Evolutionary conservation across 306 rosid genomes (phyloP).

Genomic region (Inga leiocalycina): DNA sequence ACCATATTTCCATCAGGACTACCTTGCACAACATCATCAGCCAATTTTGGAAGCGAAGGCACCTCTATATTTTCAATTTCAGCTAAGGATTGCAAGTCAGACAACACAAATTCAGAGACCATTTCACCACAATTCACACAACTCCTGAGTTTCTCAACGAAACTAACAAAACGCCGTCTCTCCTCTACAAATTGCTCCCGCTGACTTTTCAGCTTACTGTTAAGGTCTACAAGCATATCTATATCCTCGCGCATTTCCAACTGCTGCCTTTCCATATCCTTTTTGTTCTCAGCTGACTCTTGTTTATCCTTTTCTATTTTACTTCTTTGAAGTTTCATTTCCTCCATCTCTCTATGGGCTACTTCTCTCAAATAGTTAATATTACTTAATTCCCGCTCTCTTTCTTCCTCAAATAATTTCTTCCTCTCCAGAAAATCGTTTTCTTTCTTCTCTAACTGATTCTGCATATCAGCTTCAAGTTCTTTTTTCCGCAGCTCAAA

Average conservation of each 20-base stretch:
- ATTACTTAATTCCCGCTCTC: conserved; percentile 68
- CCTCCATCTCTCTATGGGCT: conserved; percentile 89
- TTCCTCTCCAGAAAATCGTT: conserved; percentile 66
- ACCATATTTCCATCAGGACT: conserved; percentile 48
- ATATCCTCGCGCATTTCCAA: conserved; percentile 85
- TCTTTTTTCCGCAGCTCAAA: conserved; percentile 69
- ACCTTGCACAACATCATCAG: conserved; percentile 49
- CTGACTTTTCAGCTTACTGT: conserved; percentile 69
- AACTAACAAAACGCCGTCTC: conserved; percentile 71
- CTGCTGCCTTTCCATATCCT: conserved; percentile 72
- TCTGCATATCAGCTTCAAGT: conserved; percentile 84
- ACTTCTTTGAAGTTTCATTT: conserved; percentile 69
- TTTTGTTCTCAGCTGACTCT: conserved; percentile 71
- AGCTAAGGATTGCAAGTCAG: conserved; percentile 62
- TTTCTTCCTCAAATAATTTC: conserved; percentile 72
- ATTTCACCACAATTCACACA: conserved; percentile 77
- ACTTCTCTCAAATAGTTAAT: conserved; percentile 77
- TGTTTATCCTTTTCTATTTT: conserved; percentile 76
- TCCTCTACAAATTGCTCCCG: conserved; percentile 75
- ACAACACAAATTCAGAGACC: conserved; percentile 72
- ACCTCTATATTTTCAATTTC: conserved; percentile 71
- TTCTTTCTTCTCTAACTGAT: conserved; percentile 79
- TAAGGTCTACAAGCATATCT: conserved; percentile 76
- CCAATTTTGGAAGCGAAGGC: conserved; percentile 56
- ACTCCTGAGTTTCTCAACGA: conserved; percentile 67